Conservation (phyloP, 208 protist genomes). For the Acanthamoeba castellanii region DNA sequence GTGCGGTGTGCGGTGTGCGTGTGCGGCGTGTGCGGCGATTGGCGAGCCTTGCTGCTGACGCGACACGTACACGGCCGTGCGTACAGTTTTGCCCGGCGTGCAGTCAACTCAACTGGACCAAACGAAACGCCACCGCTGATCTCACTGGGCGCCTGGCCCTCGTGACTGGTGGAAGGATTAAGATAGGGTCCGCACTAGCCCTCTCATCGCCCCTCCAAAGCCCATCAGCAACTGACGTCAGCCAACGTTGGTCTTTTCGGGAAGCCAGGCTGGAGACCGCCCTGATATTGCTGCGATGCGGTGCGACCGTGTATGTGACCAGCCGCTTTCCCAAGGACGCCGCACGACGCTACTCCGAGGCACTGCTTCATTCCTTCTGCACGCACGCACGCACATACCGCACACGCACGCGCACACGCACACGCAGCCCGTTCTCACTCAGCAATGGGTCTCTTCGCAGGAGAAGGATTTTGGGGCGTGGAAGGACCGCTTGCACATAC, state of each 20-base stretch:
- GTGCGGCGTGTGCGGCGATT: background rate
- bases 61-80: background rate
- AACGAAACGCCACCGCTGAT: constrained; percentile 93
- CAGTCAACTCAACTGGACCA: constrained; percentile 96
- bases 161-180: constrained; percentile 92
- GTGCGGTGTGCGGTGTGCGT: background rate
- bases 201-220: too few species aligned
- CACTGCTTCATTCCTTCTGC: background rate
- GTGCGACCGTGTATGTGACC: constrained; percentile 87
- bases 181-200: constrained; percentile 87
- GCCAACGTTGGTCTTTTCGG: background rate
- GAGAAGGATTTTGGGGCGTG: constrained; percentile 94
- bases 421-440: too few species aligned
- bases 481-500: constrained; percentile 93
- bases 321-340: constrained; percentile 86
- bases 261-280: constrained; percentile 1
- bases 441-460: constrained; percentile 90
- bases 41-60: too few species aligned
- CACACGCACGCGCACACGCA: background rate
- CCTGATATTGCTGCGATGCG: constrained; percentile 82
- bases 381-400: constrained; percentile 87
- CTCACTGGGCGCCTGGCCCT: constrained; percentile 94
- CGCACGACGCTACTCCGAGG: constrained; percentile 90
- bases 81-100: constrained; percentile 94
- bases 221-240: background rate